Evolutionary conservation across 306 rosid genomes (phyloP).

Genomic region (Canavalia ensiformis): DNA sequence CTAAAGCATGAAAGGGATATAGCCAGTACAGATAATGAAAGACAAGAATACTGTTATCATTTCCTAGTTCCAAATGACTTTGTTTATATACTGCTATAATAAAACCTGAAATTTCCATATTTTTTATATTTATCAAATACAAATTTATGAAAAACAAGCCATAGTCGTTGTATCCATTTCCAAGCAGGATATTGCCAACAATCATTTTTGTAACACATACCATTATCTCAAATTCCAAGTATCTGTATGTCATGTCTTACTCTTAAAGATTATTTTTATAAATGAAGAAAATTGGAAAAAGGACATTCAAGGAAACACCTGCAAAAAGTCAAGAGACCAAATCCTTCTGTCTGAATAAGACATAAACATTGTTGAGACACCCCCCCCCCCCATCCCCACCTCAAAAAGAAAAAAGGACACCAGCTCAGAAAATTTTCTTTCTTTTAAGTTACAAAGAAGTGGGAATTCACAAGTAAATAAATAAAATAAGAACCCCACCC

Average conservation of each 20-base stretch:
- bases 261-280: not conserved
- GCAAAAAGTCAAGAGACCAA: not conserved
- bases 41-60: not conserved
- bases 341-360: not conserved
- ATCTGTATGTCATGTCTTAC: not conserved
- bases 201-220: not conserved
- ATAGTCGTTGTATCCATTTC: slow-evolving; percentile 7
- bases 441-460: not conserved
- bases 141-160: not conserved
- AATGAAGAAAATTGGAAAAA: slow-evolving; percentile 17
- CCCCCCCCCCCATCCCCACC: too few species aligned
- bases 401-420: not conserved
- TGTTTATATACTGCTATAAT: slow-evolving; percentile 24
- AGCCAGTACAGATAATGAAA: not conserved
- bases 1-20: slow-evolving; percentile 28
- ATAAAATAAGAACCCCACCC: too few species aligned
- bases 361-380: not conserved
- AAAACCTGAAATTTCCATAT: not conserved
- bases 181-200: slow-evolving; percentile 19
- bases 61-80: slow-evolving; percentile 23
- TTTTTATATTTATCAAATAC: slow-evolving; percentile 21
- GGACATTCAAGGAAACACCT: not conserved
- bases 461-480: not conserved
- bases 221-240: slow-evolving; percentile 13
- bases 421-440: not conserved